Conservation (phyloP, 2,329 filamentous ascomycete species). For the Alternaria viburni region DNA sequence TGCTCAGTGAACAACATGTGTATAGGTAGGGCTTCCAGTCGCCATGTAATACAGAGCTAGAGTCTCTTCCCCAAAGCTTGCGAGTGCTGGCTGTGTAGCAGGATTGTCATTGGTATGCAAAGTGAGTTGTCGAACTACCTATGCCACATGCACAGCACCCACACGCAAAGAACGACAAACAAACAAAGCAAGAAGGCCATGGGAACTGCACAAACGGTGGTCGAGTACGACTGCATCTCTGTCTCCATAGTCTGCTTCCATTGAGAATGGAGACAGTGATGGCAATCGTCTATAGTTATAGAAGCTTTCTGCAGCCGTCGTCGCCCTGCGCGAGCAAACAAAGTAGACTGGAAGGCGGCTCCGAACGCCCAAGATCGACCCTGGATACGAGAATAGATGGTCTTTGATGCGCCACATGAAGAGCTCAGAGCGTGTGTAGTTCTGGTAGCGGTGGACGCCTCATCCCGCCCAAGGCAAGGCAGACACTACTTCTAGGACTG, state of each 20-base stretch:
- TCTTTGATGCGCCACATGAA: not conserved
- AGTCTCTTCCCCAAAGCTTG: not conserved
- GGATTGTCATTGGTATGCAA: not conserved
- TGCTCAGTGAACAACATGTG: not conserved
- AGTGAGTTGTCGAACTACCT: not conserved
- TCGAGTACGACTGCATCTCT: not conserved
- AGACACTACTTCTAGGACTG: not conserved
- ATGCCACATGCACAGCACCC: not conserved
- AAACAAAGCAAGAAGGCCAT: accelerated
- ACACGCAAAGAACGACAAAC: accelerated
- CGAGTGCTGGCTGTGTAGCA: not conserved
- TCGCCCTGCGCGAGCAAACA: not conserved
- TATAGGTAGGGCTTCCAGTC: not conserved
- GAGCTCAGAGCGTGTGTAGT: not conserved
- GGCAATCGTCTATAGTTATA: not conserved
- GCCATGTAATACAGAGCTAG: accelerated
- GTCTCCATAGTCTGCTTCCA: not conserved
- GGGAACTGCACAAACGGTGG: not conserved
- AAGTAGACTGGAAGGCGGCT: not conserved
- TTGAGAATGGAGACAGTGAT: not conserved
- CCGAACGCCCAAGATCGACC: not conserved
- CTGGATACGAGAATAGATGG: not conserved
- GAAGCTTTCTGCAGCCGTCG: not conserved
- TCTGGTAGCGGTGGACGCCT: not conserved
- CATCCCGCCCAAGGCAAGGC: not conserved